Conservation (phyloP, 495 filamentous ascomycete species). For the Penicillium crystallinum region DNA sequence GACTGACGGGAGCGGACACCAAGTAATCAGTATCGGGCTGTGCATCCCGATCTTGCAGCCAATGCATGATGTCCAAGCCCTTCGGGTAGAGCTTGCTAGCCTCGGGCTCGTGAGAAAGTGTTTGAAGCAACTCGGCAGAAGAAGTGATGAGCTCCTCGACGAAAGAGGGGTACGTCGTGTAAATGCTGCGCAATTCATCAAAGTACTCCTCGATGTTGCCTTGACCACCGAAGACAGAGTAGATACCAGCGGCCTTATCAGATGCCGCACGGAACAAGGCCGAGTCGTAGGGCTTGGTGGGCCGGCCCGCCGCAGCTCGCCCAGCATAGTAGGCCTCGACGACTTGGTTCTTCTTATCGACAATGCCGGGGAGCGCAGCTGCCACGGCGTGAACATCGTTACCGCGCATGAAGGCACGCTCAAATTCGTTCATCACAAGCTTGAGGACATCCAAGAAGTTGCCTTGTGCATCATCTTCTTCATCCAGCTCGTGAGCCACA, state of each 20-base stretch:
- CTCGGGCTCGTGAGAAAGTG: constrained; percentile 75
- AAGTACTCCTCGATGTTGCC: constrained; percentile 99
- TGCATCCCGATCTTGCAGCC: constrained; percentile 79
- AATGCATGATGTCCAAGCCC: constrained; percentile 86
- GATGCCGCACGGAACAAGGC: constrained; percentile 84
- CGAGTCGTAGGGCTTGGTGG: constrained; percentile 84
- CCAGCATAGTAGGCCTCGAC: constrained; percentile 87
- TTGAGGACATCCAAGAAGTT: constrained; percentile 85
- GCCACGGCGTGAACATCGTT: constrained; percentile 95
- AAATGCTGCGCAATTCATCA: constrained; percentile 88
- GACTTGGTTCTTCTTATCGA: constrained; percentile 80
- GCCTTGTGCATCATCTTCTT: constrained; percentile 81
- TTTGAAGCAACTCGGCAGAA: constrained; percentile 76
- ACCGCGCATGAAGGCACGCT: constrained; percentile 86
- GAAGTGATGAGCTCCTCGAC: constrained; percentile 76
- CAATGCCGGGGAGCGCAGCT: constrained; percentile 78
- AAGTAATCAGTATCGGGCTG: constrained; percentile 95
- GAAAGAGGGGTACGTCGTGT: constrained; percentile 83
- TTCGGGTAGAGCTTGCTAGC: constrained; percentile 95
- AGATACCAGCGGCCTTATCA: constrained; percentile 72
- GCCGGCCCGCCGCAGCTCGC: constrained; percentile 71
- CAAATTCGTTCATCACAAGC: constrained; percentile 87
- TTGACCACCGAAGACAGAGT: constrained; percentile 96
- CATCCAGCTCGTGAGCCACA: constrained; percentile 77
- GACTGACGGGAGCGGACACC: constrained; percentile 92